Conservation (phyloP, 148 eudicot genomes). For the Rhododendron ferrugineum region DNA sequence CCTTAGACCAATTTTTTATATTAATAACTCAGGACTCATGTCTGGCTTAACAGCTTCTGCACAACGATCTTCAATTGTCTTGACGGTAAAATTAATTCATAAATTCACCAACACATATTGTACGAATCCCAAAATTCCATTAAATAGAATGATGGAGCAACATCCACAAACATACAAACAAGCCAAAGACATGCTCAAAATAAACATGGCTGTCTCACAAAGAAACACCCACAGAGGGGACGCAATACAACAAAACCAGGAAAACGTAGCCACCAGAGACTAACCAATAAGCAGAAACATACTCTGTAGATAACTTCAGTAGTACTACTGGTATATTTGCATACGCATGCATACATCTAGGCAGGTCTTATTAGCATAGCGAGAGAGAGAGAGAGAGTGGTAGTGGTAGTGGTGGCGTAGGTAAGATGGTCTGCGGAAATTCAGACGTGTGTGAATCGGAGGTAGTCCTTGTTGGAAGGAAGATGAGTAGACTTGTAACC, state of each 20-base stretch:
- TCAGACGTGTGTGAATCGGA: constrained; percentile 62
- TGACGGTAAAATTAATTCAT: no score
- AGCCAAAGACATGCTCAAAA: neutral
- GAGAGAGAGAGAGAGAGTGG: no score
- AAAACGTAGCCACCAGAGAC: neutral
- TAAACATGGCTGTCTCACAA: neutral
- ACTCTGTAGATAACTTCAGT: no score
- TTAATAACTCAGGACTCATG: no score
- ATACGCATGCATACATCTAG: neutral
- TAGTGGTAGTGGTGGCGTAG: neutral
- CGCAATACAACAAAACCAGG: neutral
- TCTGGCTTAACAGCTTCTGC: no score
- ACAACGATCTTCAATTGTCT: no score
- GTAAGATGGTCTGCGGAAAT: neutral
- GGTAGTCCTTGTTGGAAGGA: constrained; percentile 65
- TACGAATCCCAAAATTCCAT: no score
- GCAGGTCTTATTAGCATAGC: neutral
- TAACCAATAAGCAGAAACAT: neutral
- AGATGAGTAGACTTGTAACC: constrained; percentile 55
- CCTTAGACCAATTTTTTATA: no score
- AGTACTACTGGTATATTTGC: no score
- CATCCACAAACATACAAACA: neutral
- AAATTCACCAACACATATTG: no score
- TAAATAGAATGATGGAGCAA: neutral
- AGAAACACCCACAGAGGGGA: neutral